Base-by-base conservation (phyloP, 805 yeast genomes). In the Candida endomychidarum region DNA sequence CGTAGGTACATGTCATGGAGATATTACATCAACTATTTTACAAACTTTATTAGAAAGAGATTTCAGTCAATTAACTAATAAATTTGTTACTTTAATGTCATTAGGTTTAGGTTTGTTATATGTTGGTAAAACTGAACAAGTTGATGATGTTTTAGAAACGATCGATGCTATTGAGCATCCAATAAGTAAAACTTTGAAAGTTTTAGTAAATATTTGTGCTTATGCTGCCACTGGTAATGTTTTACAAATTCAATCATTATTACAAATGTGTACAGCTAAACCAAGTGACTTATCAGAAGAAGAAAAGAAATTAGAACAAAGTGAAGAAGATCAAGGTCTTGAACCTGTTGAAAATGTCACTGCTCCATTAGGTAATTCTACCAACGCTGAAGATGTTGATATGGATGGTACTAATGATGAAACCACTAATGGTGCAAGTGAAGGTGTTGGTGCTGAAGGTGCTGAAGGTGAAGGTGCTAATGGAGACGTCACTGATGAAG, bases 171-270 rank as follows among this genome's bases (percentile, higher is more conserved):
- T 93, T 55, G 96, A 89, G 51, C 97, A 91, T 58, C 97, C 97
- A 28, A 83, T 93, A 56, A 81, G 93, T 19, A 82, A 86, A 51
- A 85, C 95, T 33, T 78, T 90, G 57, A 93, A 87, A 63, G 93
- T 89, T 11, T 73, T 93, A 56, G 89, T 95, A 23, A 88, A 84
- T 47, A 84, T 90, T 38, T 86, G 97, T 68, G 95, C 98, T 3
- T 90, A 85, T 67, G 95, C 96, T 8, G 99, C 98, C 47, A 88
- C 98, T 27, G 99, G 99, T 51, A 93, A 93, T 60, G 99, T 93
- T 22, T 75, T 93, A 47, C 93, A 90, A 68, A 86, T 93, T 47
- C 99, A 93, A 70, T 81, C 87, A 26, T 73, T 93, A 56, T 76
- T 91, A 54, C 95, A 88, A 54, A 88, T 89, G 76, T 79, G 93